Percentiles rank a stretch among this genome's conserved stretches.
phyloP scores from a whole-genome alignment of 495 filamentous ascomycete genomes.

The Durotheca rogersii region DNA sequence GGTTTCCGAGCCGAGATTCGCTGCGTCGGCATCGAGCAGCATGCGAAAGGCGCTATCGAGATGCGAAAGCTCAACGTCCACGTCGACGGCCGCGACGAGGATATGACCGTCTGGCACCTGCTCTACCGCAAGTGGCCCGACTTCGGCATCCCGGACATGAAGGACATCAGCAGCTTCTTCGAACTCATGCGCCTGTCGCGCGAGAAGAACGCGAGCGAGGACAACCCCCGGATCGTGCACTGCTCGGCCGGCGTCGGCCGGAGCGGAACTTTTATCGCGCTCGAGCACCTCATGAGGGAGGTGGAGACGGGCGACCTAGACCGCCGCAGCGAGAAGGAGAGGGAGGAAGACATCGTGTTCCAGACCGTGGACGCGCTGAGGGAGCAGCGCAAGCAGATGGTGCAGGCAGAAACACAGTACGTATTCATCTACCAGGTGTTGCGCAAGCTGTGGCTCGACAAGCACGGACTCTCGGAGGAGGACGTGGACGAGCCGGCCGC shows the following conservation, averaged over 20 bases:
- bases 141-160: slow-evolving; percentile 79
- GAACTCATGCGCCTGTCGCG: slow-evolving; percentile 74
- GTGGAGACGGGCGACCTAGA: slow-evolving; percentile 73
- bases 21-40: slow-evolving; percentile 52
- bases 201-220: slow-evolving; percentile 60
- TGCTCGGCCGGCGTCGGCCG: slow-evolving; percentile 94
- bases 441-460: slow-evolving; percentile 65
- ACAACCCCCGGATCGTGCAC: slow-evolving; percentile 85
- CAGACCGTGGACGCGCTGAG: slow-evolving; percentile 78
- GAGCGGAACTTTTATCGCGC: slow-evolving; percentile 90
- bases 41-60: slow-evolving; percentile 53
- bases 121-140: slow-evolving; percentile 94
- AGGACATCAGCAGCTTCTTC: slow-evolving; percentile 76
- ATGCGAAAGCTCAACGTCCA: slow-evolving; percentile 54
- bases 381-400: slow-evolving; percentile 93
- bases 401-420: slow-evolving; percentile 85
- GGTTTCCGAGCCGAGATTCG: slow-evolving; percentile 58
- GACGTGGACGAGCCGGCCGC: slow-evolving; percentile 42
- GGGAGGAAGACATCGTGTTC: slow-evolving; percentile 56
- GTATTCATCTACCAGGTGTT: slow-evolving; percentile 88
- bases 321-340: slow-evolving; percentile 25
- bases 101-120: slow-evolving; percentile 77
- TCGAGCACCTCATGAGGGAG: slow-evolving; percentile 85
- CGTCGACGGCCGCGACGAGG: slow-evolving; percentile 43
- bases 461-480: slow-evolving; percentile 42